Base-by-base conservation (phyloP, 148 eudicot species). In the Selenicereus undatus region DNA sequence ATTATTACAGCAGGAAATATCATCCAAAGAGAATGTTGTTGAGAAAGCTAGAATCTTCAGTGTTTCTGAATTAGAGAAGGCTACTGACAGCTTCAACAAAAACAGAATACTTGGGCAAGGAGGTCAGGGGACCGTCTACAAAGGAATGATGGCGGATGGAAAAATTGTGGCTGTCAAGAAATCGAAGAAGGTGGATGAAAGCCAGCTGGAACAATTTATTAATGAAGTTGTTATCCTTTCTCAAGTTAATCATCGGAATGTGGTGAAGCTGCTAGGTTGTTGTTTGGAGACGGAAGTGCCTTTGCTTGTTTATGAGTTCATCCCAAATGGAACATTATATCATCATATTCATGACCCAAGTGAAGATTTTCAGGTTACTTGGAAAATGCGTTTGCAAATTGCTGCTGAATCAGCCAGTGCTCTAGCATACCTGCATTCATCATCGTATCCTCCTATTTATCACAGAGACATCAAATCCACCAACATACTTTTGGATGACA, bases 331-430 rank as follows among this genome's bases (percentile, higher is more conserved):
- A 45, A 81, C 83, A 45, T 74, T 81, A 35, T 74, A 74, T 29
- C 56, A 81, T 22, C 83, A 42, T 30, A 29, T 75, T 16, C 82
- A 79, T 30, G 51, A 12, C n/a, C 65, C 52, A 27, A 30, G 65
- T 62, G 65, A 81, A 74, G 83, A 81, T 29, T 81, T 81, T 36
- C 83, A 65, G 10, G 1, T 75, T 12, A 75, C 68, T 4, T 75
- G 83, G 83, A 81, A 64, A 81, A 74, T 81, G 83, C 78, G 78
- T 0, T 48, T 81, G n/a, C 78, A 81, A 75, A 75, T 81, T 62
- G 74, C 83, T 48, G 74, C 83, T 5, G 83, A 75, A 45, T 81
- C 83, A 48, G 79, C 79, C 2, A 78, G 56, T 26, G 83, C 78
- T 62, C 12, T 81, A 4, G 81, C 76, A 30, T 79, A 79, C 29